Base-by-base conservation (phyloP, 257 asterid species). In the Marsdenia floribunda region DNA sequence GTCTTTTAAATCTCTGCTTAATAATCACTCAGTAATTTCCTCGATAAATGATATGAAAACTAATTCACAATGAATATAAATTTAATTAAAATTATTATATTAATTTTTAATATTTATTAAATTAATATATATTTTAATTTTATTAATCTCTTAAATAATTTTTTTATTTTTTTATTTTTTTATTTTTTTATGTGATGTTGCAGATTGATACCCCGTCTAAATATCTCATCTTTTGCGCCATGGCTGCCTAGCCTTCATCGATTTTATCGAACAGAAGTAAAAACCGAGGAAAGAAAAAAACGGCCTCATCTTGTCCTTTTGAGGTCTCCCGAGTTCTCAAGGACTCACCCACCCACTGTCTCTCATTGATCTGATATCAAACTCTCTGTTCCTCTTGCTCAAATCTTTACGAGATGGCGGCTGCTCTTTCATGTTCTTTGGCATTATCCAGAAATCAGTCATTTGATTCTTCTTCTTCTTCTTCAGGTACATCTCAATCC, bases 391-490 rank as follows among this genome's bases (percentile, higher is more conserved):
- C 18, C 40, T 44, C 13, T 59, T 18, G 37, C 74, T 60, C 64
- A 55, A 78, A 63, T 72, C 53, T 44, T 53, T 52, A 67, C 63
- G 83, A 19, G 69, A 87, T 84, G 96, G 21, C 89, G 35, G 84
- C 89, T 82, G 84, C 89, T 82, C 68, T 89, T 38, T 85, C 89
- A 22, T 86, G 63, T 80, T 81, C 89, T 53, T 37, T 71, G n/a
- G 73, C 79, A 49, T 78, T 87, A 35, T 71, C 87, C 21, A 80
- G 75, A 68, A 74, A 60, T 69, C 84, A 82, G 26, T 57, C 82
- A 46, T 66, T 71, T 75, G 79, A 59, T 74, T 76, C 77, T 58
- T 42, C 46, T 42, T 42, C 46, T 42, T 29, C 0, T 29, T 75
- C 89, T 38, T 70, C 84, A 6, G 90, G 92, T 87, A 80, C 42